These are phyloP conservation scores for Lasiodiplodia gonubiensis DNA, from an alignment of 2,329 filamentous ascomycete species.

Conservation along the genomic window DNA sequence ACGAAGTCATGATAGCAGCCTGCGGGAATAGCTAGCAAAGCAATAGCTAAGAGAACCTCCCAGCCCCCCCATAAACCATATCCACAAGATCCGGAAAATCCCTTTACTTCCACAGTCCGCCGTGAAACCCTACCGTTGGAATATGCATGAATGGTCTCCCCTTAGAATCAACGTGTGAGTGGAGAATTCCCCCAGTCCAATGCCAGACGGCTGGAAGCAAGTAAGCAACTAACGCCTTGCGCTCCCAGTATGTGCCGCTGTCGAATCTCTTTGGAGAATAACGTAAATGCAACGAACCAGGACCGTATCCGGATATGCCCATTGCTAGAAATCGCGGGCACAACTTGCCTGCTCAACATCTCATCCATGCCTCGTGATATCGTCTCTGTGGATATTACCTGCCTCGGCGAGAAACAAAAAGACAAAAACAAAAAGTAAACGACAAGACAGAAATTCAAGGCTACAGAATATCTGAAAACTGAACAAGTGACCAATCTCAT, in stretches of 20 bases:
- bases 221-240: slow-evolving; percentile 13
- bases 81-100: neutral
- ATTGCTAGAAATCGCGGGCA: slow-evolving; percentile 9
- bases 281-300: slow-evolving; percentile 3
- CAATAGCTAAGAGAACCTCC: neutral
- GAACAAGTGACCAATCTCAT: neutral
- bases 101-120: neutral
- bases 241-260: slow-evolving; percentile 17
- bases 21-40: neutral
- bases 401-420: neutral
- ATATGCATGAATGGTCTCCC: neutral
- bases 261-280: neutral
- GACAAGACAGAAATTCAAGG: neutral
- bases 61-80: neutral
- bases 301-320: neutral
- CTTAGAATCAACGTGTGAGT: neutral
- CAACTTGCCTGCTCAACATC: slow-evolving; percentile 1
- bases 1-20: neutral
- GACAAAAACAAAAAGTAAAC: neutral
- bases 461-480: neutral
- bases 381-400: slow-evolving; percentile 17
- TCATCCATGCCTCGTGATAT: slow-evolving; percentile 18
- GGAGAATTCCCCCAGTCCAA: neutral
- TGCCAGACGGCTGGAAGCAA: slow-evolving; percentile 11
- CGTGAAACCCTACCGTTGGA: slow-evolving; percentile 3